Evolutionary conservation across 2,329 filamentous ascomycete genomes (phyloP).

Genomic region (Dothidotthia symphoricarpi): DNA sequence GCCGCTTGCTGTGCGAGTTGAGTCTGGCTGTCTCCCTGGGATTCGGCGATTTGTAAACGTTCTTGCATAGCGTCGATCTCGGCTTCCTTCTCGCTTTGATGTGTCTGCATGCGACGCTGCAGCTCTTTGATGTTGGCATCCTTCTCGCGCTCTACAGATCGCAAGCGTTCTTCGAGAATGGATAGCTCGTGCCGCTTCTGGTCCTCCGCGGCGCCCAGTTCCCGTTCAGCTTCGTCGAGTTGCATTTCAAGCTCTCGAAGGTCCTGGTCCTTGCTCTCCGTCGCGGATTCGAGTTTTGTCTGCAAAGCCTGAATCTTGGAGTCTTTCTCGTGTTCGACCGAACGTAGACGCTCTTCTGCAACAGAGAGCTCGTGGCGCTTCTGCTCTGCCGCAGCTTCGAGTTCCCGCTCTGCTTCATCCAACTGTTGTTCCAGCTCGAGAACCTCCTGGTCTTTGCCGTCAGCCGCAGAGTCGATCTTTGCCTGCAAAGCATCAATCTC

Average conservation of each 20-base stretch:
- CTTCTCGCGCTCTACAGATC: constrained; percentile 36
- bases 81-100: constrained; percentile 37
- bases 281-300: constrained; percentile 42
- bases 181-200: constrained; percentile 33
- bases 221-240: constrained; percentile 36
- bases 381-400: constrained; percentile 23
- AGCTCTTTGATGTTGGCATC: constrained; percentile 40
- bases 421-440: constrained; percentile 47
- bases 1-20: constrained; percentile 44
- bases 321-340: constrained; percentile 38
- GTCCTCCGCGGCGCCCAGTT: constrained; percentile 24
- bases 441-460: constrained; percentile 50
- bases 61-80: constrained; percentile 44
- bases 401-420: constrained; percentile 35
- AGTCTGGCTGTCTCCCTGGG: constrained; percentile 42
- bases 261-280: constrained; percentile 44
- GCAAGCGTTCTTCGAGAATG: constrained; percentile 33
- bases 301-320: constrained; percentile 46
- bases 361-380: constrained; percentile 36
- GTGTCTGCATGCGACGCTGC: constrained; percentile 33
- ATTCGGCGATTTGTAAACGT: constrained; percentile 43
- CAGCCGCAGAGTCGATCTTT: constrained; percentile 41
- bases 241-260: constrained; percentile 51
- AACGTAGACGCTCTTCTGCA: constrained; percentile 31
- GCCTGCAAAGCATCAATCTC: constrained; percentile 46